Evolutionary conservation across 257 asterid genomes (phyloP).

Genomic region (Petrea volubilis): DNA sequence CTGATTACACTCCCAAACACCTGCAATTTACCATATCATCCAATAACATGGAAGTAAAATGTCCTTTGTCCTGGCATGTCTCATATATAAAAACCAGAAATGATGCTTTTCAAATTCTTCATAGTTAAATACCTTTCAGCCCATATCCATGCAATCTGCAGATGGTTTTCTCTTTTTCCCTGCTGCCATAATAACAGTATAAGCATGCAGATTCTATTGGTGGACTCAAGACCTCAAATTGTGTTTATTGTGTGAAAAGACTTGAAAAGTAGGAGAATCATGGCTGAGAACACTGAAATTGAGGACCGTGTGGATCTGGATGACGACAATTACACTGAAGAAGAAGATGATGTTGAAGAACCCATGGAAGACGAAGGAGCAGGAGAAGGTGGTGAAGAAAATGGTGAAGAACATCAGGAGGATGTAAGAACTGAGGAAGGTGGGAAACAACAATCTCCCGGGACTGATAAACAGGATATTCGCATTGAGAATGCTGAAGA

Average conservation of each 20-base stretch:
- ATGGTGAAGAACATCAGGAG: conserved; percentile 57
- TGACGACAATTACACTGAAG: conserved; percentile 83
- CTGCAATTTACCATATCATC: conserved; percentile 28
- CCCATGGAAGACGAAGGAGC: conserved; percentile 74
- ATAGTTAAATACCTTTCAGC: conserved; percentile 40
- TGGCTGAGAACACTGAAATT: conserved; percentile 83
- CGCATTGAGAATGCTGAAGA: conserved; percentile 39
- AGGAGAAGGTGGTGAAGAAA: conserved; percentile 67
- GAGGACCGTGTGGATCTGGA: conserved; percentile 94
- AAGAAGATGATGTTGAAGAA: conserved; percentile 80
- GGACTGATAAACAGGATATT: conserved; percentile 39
- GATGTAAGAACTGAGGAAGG: conserved; percentile 55
- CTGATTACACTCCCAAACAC: conserved; percentile 27
- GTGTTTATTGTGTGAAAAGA: conserved; percentile 48
- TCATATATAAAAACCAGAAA: conserved; percentile 31
- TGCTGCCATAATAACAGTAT: conserved; percentile 40
- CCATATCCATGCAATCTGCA: conserved; percentile 38
- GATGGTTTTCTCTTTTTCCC: conserved; percentile 36
- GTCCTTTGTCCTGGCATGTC: conserved; percentile 34
- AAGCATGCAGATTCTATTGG: conserved; percentile 53
- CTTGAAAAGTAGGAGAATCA: conserved; percentile 39
- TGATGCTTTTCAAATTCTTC: conserved; percentile 34
- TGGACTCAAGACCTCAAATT: conserved; percentile 39
- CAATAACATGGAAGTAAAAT: conserved; percentile 26
- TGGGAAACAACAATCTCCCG: conserved; percentile 56